These are phyloP conservation scores for Metschnikowia similis DNA, from an alignment of 805 yeast genomes.

Conservation along the genomic window DNA sequence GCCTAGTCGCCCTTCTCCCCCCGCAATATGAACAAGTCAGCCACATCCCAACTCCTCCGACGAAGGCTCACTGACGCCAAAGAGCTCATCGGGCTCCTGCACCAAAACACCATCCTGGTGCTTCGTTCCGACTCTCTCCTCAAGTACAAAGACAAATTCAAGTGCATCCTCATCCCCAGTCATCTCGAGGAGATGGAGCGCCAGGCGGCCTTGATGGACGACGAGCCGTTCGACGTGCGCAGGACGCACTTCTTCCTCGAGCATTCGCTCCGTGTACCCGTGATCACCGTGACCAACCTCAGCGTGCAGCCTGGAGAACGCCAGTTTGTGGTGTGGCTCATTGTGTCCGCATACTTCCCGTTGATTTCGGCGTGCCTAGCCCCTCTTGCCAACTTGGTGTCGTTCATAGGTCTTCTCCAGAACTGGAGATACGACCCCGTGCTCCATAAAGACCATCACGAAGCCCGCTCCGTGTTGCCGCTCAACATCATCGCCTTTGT, in stretches of 20 bases:
- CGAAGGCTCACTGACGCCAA: constrained; percentile 9
- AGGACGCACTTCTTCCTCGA: constrained; percentile 19
- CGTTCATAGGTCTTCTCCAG: constrained; percentile 66
- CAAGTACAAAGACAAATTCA: constrained; percentile 13
- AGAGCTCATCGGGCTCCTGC: constrained; percentile 5
- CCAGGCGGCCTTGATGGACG: not conserved
- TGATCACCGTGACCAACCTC: constrained; percentile 27
- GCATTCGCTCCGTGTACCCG: constrained; percentile 31
- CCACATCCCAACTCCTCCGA: constrained; percentile 2
- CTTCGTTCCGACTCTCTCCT: constrained; percentile 9
- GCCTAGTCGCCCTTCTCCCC: no score
- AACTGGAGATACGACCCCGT: constrained; percentile 50
- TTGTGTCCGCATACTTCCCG: constrained; percentile 66
- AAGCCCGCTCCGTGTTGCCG: constrained; percentile 30
- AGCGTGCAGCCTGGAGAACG: constrained; percentile 36
- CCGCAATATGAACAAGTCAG: not conserved
- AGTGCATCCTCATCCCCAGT: constrained; percentile 11
- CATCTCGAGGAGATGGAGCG: constrained; percentile 5
- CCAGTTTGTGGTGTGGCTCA: constrained; percentile 52
- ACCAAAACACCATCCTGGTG: constrained; percentile 4
- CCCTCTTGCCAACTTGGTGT: constrained; percentile 71
- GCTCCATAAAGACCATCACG: constrained; percentile 26
- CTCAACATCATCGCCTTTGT: constrained; percentile 62
- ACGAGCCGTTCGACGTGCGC: constrained; percentile 5
- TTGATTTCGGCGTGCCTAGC: constrained; percentile 73